Evolutionary conservation across 2,329 filamentous ascomycete species (phyloP), one percentile per base, ranked within the genome.

Genomic region (Raffaelea deltoideospora): DNA sequence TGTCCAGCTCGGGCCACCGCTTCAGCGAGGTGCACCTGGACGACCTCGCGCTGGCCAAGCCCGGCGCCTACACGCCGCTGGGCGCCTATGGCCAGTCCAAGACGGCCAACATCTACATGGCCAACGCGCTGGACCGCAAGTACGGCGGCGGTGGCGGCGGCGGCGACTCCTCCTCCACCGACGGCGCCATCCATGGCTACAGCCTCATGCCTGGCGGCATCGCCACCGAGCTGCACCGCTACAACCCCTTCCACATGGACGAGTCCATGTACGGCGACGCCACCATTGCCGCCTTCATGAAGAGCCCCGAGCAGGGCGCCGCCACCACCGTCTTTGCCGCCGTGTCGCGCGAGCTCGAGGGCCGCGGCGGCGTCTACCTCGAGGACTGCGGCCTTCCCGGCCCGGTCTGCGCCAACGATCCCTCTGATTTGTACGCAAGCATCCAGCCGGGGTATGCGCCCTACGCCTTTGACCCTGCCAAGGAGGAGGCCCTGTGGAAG

Each of bases 21-120:
- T 37, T 35, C 7, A 43, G 40, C 10, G 37, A 40, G 0, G 42
- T 61, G 22, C 43, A 55, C 26, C 50, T 56, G 21, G 53, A 65
- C 41, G 55, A 65, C 47, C 53, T 60, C 44, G 55, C 61, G 40
- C 54, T 60, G 26, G 47, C 53, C 21, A 47, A 48, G 14, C 24
- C 23, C 9, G 38, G 37, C 8, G 45, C 41, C 1, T 65, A 65
- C 42, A 43, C 55, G 13, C 50, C 49, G 0, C 48, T 38, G 40
- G 23, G 40, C 2, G 53, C 55, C 3, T 69, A 68, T 42, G 60
- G 54, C 0, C 53, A 60, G 33, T 50, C 61, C 45, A 71, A 71
- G 49, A 64, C 64, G 22, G 65, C 64, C 3, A 65, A 68, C 37
- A 59, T 68, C 15, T 30, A 10, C 46, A 59, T 63, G 47, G 57